Percentiles rank a stretch among this genome's conserved stretches.
Conservation (phyloP, 2,329 filamentous ascomycete genomes). For the Aspergillus sp. region DNA sequence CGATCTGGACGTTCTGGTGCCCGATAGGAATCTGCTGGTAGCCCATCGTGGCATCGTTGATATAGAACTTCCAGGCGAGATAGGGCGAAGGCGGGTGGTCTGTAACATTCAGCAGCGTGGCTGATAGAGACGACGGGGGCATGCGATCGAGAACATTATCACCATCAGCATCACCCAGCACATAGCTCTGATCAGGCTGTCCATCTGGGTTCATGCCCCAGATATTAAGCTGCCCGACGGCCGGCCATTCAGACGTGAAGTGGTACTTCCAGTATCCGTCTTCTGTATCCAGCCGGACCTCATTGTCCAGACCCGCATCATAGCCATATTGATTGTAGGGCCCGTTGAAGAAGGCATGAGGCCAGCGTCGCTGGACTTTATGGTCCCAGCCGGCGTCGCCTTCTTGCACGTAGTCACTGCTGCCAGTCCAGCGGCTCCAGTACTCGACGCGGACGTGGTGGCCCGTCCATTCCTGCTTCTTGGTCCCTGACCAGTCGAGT, state of each 20-base stretch:
- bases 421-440: conserved; percentile 59
- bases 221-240: conserved; percentile 61
- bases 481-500: conserved; percentile 59
- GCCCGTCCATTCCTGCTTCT: conserved; percentile 57
- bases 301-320: conserved; percentile 58
- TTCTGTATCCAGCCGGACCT: conserved; percentile 57
- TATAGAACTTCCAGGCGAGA: conserved; percentile 55
- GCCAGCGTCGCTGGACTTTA: conserved; percentile 51
- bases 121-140: conserved; percentile 55
- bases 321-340: conserved; percentile 65
- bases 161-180: conserved; percentile 48
- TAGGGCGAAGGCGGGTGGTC: conserved; percentile 51
- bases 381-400: conserved; percentile 50
- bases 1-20: conserved; percentile 54
- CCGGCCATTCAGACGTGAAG: conserved; percentile 57
- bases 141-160: conserved; percentile 38
- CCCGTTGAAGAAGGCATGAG: conserved; percentile 63
- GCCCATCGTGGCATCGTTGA: conserved; percentile 55
- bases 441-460: conserved; percentile 65
- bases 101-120: conserved; percentile 56
- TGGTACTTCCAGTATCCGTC: conserved; percentile 58
- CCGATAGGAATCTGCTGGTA: conserved; percentile 56
- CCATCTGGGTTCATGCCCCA: conserved; percentile 68
- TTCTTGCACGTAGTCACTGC: conserved; percentile 61
- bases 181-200: conserved; percentile 56